Evolutionary conservation across 176 grass and related monocot genomes (phyloP), one percentile per base, ranked within the genome.

Genomic region (Pontederia crassipes): DNA sequence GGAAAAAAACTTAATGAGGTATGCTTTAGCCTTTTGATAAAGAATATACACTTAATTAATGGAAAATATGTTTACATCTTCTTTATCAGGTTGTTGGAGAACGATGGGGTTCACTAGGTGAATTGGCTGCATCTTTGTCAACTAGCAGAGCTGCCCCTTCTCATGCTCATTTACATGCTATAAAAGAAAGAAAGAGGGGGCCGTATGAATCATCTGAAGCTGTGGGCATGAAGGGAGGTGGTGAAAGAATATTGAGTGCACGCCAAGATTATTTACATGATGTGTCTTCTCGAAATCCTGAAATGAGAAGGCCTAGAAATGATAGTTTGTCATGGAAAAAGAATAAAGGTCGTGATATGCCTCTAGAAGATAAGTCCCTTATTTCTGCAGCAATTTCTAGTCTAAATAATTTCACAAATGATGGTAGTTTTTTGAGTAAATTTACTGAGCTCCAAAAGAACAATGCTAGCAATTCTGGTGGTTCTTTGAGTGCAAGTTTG

Each of bases 381-480:
- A 75, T 98, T 35, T 78, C 87, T 35, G 73, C 79, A 68, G 84
- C 84, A n/a, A 71, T 98, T 58, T 73, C 79, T 60, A 62, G 76
- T 18, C 60, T 98, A 56, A 98, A 98, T 45, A 91, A 92, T 45
- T 92, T 92, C 64, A 50, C 77, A 28, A 72, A 92, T 62, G 93
- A 98, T 63, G 93, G 93, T 64, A 88, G 87, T 45, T 98, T 92
- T 88, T 75, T 92, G 87, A 76, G 85, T 28, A 85, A 68, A 48
- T 83, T 98, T 66, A 67, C 18, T 49, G 73, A 54, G 63, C 24
- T 54, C 66, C 71, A 77, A 46, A 78, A 17, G 49, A 91, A 81
- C 50, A 71, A 55, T 57, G 11, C 48, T 57, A 59, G 69, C 55
- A 58, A 61, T 71, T 79, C 75, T 54, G 29, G 12, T 60, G 57